phyloP scores from a whole-genome alignment of 345 rosid species.

The Citrus glauca region DNA sequence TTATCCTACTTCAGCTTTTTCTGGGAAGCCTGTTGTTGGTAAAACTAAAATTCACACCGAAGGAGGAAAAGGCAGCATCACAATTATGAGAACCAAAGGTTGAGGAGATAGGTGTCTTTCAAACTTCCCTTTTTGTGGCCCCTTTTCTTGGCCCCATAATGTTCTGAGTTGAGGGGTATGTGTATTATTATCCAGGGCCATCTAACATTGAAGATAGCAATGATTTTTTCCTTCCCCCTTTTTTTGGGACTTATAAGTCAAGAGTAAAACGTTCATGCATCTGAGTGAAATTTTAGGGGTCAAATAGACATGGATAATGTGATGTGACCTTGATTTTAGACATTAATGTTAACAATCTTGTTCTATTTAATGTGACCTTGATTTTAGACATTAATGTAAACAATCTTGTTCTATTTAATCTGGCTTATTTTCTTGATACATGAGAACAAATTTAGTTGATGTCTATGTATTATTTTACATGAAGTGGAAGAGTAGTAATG shows the following conservation, averaged over 20 bases:
- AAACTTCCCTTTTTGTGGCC: slow-evolving; percentile 21
- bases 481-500: neutral
- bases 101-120: slow-evolving; percentile 24
- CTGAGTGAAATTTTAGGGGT: slow-evolving; percentile 21
- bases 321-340: slow-evolving; percentile 12
- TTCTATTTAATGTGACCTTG: slow-evolving; percentile 4
- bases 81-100: slow-evolving; percentile 94
- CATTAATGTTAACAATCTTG: neutral
- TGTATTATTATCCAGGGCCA: slow-evolving; percentile 20
- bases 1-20: slow-evolving; percentile 91
- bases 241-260: slow-evolving; percentile 28
- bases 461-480: neutral
- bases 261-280: slow-evolving; percentile 27
- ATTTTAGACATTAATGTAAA: slow-evolving; percentile 1
- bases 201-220: slow-evolving; percentile 18
- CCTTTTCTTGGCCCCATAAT: slow-evolving; percentile 8
- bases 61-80: slow-evolving; percentile 99
- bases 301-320: slow-evolving; percentile 15
- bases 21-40: slow-evolving; percentile 98
- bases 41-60: slow-evolving; percentile 95
- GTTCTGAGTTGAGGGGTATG: slow-evolving; percentile 17
- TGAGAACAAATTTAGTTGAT: neutral
- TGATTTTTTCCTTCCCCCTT: neutral
- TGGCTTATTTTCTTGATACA: neutral
- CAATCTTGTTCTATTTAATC: neutral